phyloP scores from a whole-genome alignment of 768 basidiomycete species.

The Lactarius hatsudake region DNA sequence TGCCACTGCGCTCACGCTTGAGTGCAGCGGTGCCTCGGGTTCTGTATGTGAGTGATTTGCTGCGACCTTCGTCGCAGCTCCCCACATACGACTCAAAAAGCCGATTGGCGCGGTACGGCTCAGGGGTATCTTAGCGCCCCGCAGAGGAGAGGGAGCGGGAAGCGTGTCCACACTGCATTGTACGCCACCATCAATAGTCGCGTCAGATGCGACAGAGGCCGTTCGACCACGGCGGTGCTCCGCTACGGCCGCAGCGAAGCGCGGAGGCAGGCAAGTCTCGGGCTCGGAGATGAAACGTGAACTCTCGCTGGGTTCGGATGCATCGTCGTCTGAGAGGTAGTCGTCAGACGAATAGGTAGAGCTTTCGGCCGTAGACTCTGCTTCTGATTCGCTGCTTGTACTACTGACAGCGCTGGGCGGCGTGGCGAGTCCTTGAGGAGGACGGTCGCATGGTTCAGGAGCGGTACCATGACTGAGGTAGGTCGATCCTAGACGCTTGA shows the following conservation, averaged over 20 bases:
- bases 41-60: conserved; percentile 21
- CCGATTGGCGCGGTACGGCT: conserved; percentile 37
- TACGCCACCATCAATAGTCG: conserved; percentile 22
- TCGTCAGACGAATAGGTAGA: conserved; percentile 23
- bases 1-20: conserved; percentile 34
- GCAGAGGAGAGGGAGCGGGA: conserved; percentile 16
- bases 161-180: conserved; percentile 9
- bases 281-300: conserved; percentile 22
- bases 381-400: conserved; percentile 26
- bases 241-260: conserved; percentile 44
- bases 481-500: conserved; percentile 51
- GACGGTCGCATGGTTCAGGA: conserved; percentile 17
- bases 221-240: conserved; percentile 32
- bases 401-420: conserved; percentile 23
- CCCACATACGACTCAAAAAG: conserved; percentile 77
- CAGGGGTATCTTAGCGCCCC: conserved; percentile 28
- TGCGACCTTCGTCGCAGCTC: conserved; percentile 48
- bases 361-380: conserved; percentile 17
- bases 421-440: conserved; percentile 12
- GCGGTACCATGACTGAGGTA: conserved; percentile 35
- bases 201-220: conserved; percentile 24
- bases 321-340: conserved; percentile 43
- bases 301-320: conserved; percentile 29
- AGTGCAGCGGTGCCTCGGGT: conserved; percentile 1
- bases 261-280: conserved; percentile 40